phyloP scores from a whole-genome alignment of 2,329 filamentous ascomycete species.

The Erysiphe pulchra region DNA sequence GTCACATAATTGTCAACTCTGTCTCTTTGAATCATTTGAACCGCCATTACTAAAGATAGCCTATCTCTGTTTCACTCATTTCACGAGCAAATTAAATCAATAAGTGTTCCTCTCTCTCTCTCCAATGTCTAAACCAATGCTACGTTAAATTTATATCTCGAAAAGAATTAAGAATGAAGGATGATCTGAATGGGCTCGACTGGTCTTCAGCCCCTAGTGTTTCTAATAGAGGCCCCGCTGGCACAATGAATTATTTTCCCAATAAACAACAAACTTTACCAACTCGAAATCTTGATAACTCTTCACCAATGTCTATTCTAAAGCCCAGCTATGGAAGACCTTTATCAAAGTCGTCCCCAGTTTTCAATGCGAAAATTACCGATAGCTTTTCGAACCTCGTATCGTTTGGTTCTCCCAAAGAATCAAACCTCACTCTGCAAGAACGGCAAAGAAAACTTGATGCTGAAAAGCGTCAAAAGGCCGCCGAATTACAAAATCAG shows the following conservation, averaged over 20 bases:
- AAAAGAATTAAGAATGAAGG: slow-evolving; percentile 20
- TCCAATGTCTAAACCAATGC: too few species aligned
- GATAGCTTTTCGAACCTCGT: slow-evolving; percentile 64
- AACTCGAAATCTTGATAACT: slow-evolving; percentile 27
- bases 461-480: slow-evolving; percentile 41
- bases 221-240: slow-evolving; percentile 16
- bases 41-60: too few species aligned
- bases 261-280: slow-evolving; percentile 24
- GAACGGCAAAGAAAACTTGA: slow-evolving; percentile 49
- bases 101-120: too few species aligned
- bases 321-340: slow-evolving; percentile 16
- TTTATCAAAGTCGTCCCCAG: slow-evolving; percentile 8
- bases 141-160: not conserved
- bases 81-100: too few species aligned
- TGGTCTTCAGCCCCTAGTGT: slow-evolving; percentile 22
- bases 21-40: too few species aligned
- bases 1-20: too few species aligned
- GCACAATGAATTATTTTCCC: slow-evolving; percentile 19
- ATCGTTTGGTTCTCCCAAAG: slow-evolving; percentile 28
- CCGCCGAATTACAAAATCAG: slow-evolving; percentile 44
- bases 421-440: slow-evolving; percentile 48
- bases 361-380: slow-evolving; percentile 19
- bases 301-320: slow-evolving; percentile 18
- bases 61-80: too few species aligned
- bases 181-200: slow-evolving; percentile 33